A percentile compares a stretch with the other conserved stretches of the same genome.
These are phyloP conservation scores for Fusarium sp. DNA, from an alignment of 2,329 filamentous ascomycete species.

Conservation along the genomic window DNA sequence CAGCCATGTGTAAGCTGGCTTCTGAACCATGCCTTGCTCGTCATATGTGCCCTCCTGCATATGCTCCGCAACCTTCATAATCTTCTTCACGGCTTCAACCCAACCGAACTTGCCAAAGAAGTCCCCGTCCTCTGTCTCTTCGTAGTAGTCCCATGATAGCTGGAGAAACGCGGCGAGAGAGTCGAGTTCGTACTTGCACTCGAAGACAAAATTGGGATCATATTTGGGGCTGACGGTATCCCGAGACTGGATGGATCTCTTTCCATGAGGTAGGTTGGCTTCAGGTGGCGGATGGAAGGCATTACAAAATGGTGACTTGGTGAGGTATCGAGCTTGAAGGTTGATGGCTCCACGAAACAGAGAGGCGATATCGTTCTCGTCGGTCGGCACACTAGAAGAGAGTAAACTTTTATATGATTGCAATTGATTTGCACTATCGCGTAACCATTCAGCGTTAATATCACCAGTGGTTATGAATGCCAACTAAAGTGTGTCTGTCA, in stretches of 20 bases:
- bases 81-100: constrained; percentile 75
- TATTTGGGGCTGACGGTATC: constrained; percentile 73
- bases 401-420: constrained; percentile 78
- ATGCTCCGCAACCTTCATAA: constrained; percentile 75
- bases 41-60: constrained; percentile 82
- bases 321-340: constrained; percentile 77
- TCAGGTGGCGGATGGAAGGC: constrained; percentile 90
- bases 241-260: constrained; percentile 46
- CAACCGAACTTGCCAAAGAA: constrained; percentile 81
- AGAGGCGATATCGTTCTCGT: constrained; percentile 68
- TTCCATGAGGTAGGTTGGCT: constrained; percentile 55
- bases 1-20: constrained; percentile 78
- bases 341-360: constrained; percentile 82
- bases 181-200: constrained; percentile 97
- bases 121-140: constrained; percentile 74
- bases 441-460: constrained; percentile 93
- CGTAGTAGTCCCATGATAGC: constrained; percentile 82
- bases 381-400: constrained; percentile 56
- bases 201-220: constrained; percentile 79
- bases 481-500: constrained; percentile 57
- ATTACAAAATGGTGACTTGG: constrained; percentile 85
- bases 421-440: constrained; percentile 86
- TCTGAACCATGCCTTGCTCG: constrained; percentile 64
- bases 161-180: constrained; percentile 88
- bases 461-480: constrained; percentile 87